Percentiles rank a stretch among this genome's conserved stretches.
Conservation (phyloP, 2,329 filamentous ascomycete species). For the Alternaria ethzedia region DNA sequence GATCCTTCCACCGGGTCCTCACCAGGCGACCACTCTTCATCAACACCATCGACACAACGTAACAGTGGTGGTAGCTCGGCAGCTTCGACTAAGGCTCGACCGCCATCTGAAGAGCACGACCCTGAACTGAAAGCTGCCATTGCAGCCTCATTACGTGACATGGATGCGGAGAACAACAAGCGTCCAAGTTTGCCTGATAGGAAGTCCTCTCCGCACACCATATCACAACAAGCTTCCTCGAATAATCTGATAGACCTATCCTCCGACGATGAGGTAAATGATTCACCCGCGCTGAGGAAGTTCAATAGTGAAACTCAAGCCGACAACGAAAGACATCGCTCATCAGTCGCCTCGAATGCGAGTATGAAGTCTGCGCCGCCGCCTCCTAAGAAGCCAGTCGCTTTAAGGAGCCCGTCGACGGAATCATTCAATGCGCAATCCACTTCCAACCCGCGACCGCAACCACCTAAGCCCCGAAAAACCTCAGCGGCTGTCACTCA, state of each 20-base stretch:
- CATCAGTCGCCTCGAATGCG: constrained; percentile 20
- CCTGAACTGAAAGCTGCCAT: constrained; percentile 57
- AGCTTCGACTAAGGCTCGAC: constrained; percentile 18
- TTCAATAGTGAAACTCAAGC: constrained; percentile 35
- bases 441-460: constrained; percentile 39
- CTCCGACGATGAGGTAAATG: constrained; percentile 49
- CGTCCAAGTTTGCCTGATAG: constrained; percentile 49
- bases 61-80: constrained; percentile 13
- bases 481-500: constrained; percentile 33
- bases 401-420: constrained; percentile 49
- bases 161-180: constrained; percentile 51
- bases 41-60: constrained; percentile 28
- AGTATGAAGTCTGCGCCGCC: constrained; percentile 41
- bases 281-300: constrained; percentile 25
- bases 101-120: constrained; percentile 52
- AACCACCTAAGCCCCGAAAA: constrained; percentile 43
- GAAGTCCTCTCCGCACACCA: constrained; percentile 16
- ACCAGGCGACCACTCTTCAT: constrained; percentile 38
- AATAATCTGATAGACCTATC: constrained; percentile 57
- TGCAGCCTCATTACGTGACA: constrained; percentile 54
- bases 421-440: constrained; percentile 19
- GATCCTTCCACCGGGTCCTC: constrained; percentile 63
- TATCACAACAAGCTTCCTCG: constrained; percentile 32
- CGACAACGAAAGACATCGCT: constrained; percentile 18
- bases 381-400: constrained; percentile 42